Conservation (phyloP, 305 asterid species). For the Rubia balearica region DNA sequence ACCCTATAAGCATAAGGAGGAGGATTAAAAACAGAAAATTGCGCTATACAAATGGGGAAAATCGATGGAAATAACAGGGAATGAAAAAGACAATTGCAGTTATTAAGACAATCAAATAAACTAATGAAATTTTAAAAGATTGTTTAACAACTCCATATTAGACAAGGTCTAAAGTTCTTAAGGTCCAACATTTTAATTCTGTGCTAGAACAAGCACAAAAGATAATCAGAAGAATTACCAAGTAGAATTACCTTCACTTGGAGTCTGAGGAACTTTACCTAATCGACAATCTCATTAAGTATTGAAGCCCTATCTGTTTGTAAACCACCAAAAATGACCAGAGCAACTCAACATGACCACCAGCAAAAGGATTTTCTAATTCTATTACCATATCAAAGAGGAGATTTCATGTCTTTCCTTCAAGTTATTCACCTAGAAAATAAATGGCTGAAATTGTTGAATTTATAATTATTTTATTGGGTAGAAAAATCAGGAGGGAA, state of each 20-base stretch:
- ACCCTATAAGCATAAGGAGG: too few species aligned
- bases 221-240: constrained; percentile 36
- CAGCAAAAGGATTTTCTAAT: not conserved
- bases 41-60: too few species aligned
- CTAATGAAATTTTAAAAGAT: not conserved
- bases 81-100: not conserved
- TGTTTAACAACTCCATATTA: not conserved
- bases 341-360: not conserved
- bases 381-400: constrained; percentile 25
- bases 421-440: constrained; percentile 28
- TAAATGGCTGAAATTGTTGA: not conserved
- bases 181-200: not conserved
- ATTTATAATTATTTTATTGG: not conserved
- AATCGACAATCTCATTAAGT: constrained; percentile 97
- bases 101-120: not conserved
- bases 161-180: not conserved
- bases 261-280: constrained; percentile 89
- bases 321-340: constrained; percentile 5
- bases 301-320: constrained; percentile 98
- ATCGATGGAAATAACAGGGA: too few species aligned
- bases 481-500: not conserved
- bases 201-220: constrained; percentile 1
- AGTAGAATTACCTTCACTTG: too few species aligned
- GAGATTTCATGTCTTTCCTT: constrained; percentile 31
- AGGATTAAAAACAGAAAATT: too few species aligned